phyloP scores from a whole-genome alignment of 768 basidiomycete species.

The Xerocomellus amylosporus region DNA sequence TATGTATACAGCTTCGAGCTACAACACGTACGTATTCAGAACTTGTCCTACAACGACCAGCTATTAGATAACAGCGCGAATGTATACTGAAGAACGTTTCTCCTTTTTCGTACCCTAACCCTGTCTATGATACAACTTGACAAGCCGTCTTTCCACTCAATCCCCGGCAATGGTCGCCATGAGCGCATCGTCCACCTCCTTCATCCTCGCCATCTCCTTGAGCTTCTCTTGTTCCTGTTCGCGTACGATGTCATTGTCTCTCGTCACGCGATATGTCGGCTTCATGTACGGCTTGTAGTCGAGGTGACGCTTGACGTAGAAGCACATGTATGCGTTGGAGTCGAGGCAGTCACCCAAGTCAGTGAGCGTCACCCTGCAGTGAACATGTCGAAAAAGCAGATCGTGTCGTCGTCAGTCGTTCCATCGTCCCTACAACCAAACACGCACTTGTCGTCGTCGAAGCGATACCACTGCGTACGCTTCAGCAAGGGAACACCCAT shows the following conservation, averaged over 20 bases:
- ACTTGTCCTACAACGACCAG: background rate
- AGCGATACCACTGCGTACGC: slow-evolving; percentile 75
- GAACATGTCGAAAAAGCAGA: background rate
- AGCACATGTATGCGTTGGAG: slow-evolving; percentile 90
- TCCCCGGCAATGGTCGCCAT: slow-evolving; percentile 42
- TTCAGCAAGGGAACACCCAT: background rate
- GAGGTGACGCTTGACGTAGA: slow-evolving; percentile 87
- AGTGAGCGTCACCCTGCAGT: slow-evolving; percentile 63
- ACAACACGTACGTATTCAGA: slow-evolving; percentile 10
- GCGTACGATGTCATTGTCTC: slow-evolving; percentile 63
- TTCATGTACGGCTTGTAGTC: slow-evolving; percentile 74
- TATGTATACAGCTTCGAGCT: slow-evolving; percentile 3
- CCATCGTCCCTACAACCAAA: background rate
- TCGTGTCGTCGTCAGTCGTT: background rate
- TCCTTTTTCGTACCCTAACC: background rate
- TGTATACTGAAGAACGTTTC: slow-evolving; percentile 7
- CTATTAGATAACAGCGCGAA: slow-evolving; percentile 12
- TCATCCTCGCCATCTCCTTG: slow-evolving; percentile 50
- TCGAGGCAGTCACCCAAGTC: slow-evolving; percentile 63
- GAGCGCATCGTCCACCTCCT: slow-evolving; percentile 65
- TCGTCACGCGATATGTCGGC: slow-evolving; percentile 63
- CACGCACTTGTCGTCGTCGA: slow-evolving; percentile 89
- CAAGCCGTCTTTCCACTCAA: slow-evolving; percentile 2
- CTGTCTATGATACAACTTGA: background rate
- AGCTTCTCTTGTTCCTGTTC: slow-evolving; percentile 57